A percentile compares a stretch with the other conserved stretches of the same genome.
These are phyloP conservation scores for Globisporangium megalacanthum DNA, from an alignment of 352 stramenopile species.

Conservation along the genomic window DNA sequence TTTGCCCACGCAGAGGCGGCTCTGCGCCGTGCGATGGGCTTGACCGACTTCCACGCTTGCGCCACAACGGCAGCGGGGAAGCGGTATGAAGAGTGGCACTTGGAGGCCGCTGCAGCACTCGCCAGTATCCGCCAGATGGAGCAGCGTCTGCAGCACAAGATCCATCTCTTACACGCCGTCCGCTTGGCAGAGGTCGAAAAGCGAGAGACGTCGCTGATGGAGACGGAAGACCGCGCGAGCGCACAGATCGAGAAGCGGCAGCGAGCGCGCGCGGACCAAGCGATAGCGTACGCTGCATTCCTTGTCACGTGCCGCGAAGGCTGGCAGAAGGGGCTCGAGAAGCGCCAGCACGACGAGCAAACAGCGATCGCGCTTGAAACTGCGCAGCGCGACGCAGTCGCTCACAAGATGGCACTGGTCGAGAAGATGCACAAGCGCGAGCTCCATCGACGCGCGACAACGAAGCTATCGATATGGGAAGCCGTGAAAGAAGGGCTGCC, in stretches of 20 bases:
- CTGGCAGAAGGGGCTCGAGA: constrained; percentile 37
- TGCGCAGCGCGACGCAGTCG: constrained; percentile 1
- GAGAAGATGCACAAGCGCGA: constrained; percentile 18
- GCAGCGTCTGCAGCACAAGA: constrained; percentile 28
- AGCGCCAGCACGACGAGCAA: constrained; percentile 24
- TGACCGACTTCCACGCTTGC: constrained; percentile 41
- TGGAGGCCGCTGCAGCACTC: constrained; percentile 22
- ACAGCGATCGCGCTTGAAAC: constrained; percentile 7
- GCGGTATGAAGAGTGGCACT: constrained; percentile 49
- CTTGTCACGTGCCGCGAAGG: constrained; percentile 27
- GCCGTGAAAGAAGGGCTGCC: constrained; percentile 42
- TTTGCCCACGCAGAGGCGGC: constrained; percentile 23
- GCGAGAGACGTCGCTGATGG: constrained; percentile 30
- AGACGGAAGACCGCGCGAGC: constrained; percentile 30
- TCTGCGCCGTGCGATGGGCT: constrained; percentile 35
- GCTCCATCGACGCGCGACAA: constrained; percentile 17
- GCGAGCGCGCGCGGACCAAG: constrained; percentile 13
- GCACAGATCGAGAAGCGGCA: constrained; percentile 14
- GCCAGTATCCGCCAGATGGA: constrained; percentile 26
- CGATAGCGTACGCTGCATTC: constrained; percentile 21
- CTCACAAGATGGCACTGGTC: constrained; percentile 12
- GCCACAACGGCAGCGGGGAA: constrained; percentile 27
- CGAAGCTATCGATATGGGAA: constrained; percentile 67
- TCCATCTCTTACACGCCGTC: constrained; percentile 27
- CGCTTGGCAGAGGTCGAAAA: constrained; percentile 21